A percentile compares a stretch with the other conserved stretches of the same genome.
phyloP scores from a whole-genome alignment of 2,329 filamentous ascomycete genomes.

The Claviceps arundinis region DNA sequence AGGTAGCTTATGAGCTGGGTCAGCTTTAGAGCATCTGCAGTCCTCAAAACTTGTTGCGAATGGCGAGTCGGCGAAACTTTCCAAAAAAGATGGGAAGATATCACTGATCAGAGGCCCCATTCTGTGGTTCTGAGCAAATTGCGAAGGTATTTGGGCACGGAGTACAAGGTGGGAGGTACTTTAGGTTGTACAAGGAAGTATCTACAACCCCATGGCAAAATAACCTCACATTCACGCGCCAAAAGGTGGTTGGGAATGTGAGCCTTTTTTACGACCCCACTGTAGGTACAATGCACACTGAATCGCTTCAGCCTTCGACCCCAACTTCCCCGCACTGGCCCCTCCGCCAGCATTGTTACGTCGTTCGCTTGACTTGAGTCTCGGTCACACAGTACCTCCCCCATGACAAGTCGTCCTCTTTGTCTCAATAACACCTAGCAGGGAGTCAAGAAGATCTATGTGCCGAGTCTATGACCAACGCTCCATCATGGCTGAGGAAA shows the following conservation, averaged over 20 bases:
- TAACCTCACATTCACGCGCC: too few species aligned
- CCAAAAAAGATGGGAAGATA: too few species aligned
- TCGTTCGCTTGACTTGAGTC: too few species aligned
- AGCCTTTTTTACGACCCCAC: too few species aligned
- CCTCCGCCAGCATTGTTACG: neutral
- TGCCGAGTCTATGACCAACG: neutral
- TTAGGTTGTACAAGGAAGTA: too few species aligned
- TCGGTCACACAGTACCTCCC: too few species aligned
- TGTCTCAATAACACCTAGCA: neutral
- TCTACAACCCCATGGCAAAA: too few species aligned
- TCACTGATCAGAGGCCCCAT: neutral
- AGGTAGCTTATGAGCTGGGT: slow-evolving; percentile 29
- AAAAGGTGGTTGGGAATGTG: too few species aligned
- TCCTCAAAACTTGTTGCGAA: slow-evolving; percentile 38
- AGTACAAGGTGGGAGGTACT: too few species aligned
- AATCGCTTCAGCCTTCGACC: neutral
- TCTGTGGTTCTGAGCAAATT: neutral
- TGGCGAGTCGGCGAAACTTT: slow-evolving; percentile 23
- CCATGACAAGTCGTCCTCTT: too few species aligned
- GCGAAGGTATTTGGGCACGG: too few species aligned
- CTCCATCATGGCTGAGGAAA: slow-evolving; percentile 5
- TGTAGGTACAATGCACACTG: too few species aligned
- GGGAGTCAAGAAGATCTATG: neutral
- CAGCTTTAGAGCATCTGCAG: slow-evolving; percentile 41
- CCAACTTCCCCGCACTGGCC: neutral